Evolutionary conservation across 2,329 filamentous ascomycete species (phyloP), one percentile per base, ranked within the genome.

Genomic region (Cercospora sesami): DNA sequence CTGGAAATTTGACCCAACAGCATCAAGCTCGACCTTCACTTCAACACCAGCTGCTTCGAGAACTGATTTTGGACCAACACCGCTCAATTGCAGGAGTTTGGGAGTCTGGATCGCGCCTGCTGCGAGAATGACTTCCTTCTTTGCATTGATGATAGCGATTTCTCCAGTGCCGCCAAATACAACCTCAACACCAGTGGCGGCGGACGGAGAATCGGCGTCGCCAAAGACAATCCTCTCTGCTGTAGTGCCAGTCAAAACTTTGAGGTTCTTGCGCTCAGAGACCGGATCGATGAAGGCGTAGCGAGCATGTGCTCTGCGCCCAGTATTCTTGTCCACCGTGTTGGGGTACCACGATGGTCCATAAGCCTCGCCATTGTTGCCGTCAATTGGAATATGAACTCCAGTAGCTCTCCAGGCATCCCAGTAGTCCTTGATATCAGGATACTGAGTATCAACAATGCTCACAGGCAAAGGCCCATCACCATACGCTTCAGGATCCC

Each of bases 11-110:
- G 73, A 69, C 4, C 75, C 74, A 6, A 76, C 73, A 16, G 59
- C 63, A 8, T 65, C 57, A 23, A 86, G 71, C 48, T 68, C 67
- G 18, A 68, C 48, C 16, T 72, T 57, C 14, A 70, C 58, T 0
- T 71, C 65, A 39, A 68, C 16, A 2, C 60, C 45, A 3, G 58
- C 62, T 33, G 60, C 55, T 9, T 57, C 77, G 9, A 67, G 65
- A 1, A 60, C 31, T 53, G 36, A 10, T 14, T n/a, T 23, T 23
- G 60, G 14, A 1, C 88, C 88, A 30, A 90, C 81, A 0, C 88
- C 88, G 0, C 86, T 89, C 2, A 89, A 79, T 69, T 90, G 87
- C n/a, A 86, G 82, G 12, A 87, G 78, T 75, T 84, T 86, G 2
- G 83, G 88, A 9, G 85, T 87, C 73, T 84, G 83, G 45, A 86